Percentiles rank a stretch among this genome's conserved stretches.
phyloP scores from a whole-genome alignment of 1,284 basidiomycete species.

The Marasmius fiardii region DNA sequence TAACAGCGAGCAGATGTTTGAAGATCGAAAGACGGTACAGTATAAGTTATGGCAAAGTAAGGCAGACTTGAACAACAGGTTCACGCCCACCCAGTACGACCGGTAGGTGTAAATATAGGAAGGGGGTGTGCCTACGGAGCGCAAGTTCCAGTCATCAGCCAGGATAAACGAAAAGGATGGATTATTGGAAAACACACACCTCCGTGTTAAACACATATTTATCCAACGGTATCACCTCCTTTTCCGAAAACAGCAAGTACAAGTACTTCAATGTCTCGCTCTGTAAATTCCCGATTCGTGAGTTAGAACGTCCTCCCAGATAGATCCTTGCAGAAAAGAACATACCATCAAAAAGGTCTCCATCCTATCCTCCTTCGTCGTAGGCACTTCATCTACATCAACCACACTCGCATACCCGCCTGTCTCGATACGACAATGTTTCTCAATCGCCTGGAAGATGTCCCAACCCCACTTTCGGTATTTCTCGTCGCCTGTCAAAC shows the following conservation, averaged over 20 bases:
- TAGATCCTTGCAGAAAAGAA: slow-evolving; percentile 5
- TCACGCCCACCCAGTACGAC: slow-evolving; percentile 45
- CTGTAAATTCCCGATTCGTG: slow-evolving; percentile 32
- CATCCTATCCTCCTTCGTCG: slow-evolving; percentile 82
- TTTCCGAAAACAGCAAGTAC: slow-evolving; percentile 84
- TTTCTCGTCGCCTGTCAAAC: slow-evolving; percentile 78
- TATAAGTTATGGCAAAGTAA: too few species aligned
- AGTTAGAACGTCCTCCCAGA: too few species aligned
- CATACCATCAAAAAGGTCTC: slow-evolving; percentile 90
- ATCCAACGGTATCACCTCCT: slow-evolving; percentile 66
- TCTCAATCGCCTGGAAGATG: slow-evolving; percentile 89
- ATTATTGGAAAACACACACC: slow-evolving; percentile 46
- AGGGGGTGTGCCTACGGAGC: slow-evolving; percentile 60
- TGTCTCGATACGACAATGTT: slow-evolving; percentile 67
- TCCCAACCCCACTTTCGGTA: slow-evolving; percentile 88
- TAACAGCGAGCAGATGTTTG: too few species aligned
- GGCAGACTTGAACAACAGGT: too few species aligned
- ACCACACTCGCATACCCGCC: slow-evolving; percentile 87
- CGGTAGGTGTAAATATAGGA: slow-evolving; percentile 58
- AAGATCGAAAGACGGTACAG: too few species aligned
- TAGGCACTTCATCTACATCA: slow-evolving; percentile 78
- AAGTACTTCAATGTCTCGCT: slow-evolving; percentile 96
- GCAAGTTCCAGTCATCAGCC: neutral
- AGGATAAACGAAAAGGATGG: neutral
- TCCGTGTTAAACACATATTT: slow-evolving; percentile 95